These are phyloP conservation scores for Luvunga scandens DNA, from an alignment of 345 rosid genomes.

Conservation along the genomic window DNA sequence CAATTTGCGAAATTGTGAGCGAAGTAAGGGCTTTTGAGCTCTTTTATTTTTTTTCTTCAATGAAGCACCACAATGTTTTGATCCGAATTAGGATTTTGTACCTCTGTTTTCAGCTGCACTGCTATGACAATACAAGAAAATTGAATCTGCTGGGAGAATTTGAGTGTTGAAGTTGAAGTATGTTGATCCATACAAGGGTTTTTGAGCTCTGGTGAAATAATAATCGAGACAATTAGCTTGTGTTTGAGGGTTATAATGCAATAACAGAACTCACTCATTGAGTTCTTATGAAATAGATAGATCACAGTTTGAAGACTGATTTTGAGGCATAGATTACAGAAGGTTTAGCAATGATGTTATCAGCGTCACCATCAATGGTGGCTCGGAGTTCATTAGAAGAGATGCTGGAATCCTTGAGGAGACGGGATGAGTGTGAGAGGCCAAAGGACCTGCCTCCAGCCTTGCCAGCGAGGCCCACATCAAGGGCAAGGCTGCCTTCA, in stretches of 20 bases:
- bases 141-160: background rate
- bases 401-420: constrained; percentile 82
- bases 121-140: background rate
- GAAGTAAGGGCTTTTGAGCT: constrained; percentile 1
- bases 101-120: background rate
- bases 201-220: background rate
- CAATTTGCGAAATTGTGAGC: background rate
- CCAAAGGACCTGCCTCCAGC: constrained; percentile 86
- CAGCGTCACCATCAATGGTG: constrained; percentile 61
- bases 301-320: background rate
- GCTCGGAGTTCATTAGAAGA: constrained; percentile 93
- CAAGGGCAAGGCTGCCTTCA: constrained; percentile 80
- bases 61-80: background rate
- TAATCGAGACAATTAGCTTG: background rate
- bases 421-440: constrained; percentile 62
- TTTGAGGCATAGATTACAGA: background rate
- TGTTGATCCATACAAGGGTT: background rate
- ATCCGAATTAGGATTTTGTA: constrained; percentile 7
- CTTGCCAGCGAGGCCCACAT: constrained; percentile 84
- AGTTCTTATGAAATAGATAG: background rate
- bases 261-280: background rate
- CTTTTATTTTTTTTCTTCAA: background rate
- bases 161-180: background rate
- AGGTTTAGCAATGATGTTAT: constrained; percentile 55
- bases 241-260: background rate